Evolutionary conservation across 805 yeast species (phyloP).

Genomic region (Yamadazyma olivae): DNA sequence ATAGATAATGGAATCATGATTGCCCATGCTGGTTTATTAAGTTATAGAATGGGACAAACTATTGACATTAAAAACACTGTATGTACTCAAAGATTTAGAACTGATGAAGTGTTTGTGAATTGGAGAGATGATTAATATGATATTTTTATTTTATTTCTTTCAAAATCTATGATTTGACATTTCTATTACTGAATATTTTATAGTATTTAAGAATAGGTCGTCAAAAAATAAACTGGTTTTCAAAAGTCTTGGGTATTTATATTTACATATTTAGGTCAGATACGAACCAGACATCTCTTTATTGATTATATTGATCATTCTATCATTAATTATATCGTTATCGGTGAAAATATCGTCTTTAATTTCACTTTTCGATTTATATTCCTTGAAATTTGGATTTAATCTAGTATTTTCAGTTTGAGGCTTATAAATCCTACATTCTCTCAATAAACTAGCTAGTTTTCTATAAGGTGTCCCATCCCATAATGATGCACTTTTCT

Average conservation of each 20-base stretch:
- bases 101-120: slow-evolving; percentile 86
- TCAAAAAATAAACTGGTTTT: slow-evolving; percentile 8
- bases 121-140: slow-evolving; percentile 71
- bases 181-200: slow-evolving; percentile 3
- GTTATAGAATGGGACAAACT: slow-evolving; percentile 77
- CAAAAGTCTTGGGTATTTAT: slow-evolving; percentile 5
- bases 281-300: slow-evolving; percentile 25
- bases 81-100: slow-evolving; percentile 90
- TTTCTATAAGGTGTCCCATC: slow-evolving; percentile 42
- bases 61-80: slow-evolving; percentile 64
- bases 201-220: slow-evolving; percentile 4
- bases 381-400: neutral
- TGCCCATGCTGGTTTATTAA: slow-evolving; percentile 93
- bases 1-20: slow-evolving; percentile 99
- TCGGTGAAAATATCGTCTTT: slow-evolving; percentile 6
- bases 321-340: slow-evolving; percentile 7
- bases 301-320: slow-evolving; percentile 5
- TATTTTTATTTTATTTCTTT: neutral
- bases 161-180: slow-evolving; percentile 1
- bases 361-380: neutral
- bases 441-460: slow-evolving; percentile 46
- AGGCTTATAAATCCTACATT: slow-evolving; percentile 16
- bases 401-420: neutral
- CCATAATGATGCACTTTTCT: slow-evolving; percentile 42
- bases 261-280: slow-evolving; percentile 21